These are phyloP conservation scores for Cryphonectria radicalis DNA, from an alignment of 2,329 filamentous ascomycete genomes.

Conservation along the genomic window DNA sequence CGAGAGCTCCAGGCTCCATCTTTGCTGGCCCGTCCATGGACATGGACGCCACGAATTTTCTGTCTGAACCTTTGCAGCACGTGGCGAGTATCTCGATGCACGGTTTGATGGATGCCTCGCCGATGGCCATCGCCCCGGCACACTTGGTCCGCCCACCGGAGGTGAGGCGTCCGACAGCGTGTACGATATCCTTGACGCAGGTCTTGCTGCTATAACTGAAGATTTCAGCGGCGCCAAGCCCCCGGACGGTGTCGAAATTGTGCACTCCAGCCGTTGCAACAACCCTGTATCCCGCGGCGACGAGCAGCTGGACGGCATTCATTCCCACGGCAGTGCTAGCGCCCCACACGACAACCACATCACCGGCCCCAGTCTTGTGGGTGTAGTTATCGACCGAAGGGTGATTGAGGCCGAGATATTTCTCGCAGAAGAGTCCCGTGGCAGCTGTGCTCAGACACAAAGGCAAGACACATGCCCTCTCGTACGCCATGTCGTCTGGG, in stretches of 20 bases:
- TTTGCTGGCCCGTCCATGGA: constrained; percentile 8
- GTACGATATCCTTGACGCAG: constrained; percentile 37
- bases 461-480: constrained; percentile 36
- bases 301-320: constrained; percentile 51
- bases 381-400: constrained; percentile 13
- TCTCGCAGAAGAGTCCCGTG: constrained; percentile 34
- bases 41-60: constrained; percentile 31
- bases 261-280: constrained; percentile 44
- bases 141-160: constrained; percentile 26
- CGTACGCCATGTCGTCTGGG: constrained; percentile 35
- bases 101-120: constrained; percentile 24
- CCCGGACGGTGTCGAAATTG: constrained; percentile 45
- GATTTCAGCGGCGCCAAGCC: constrained; percentile 45
- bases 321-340: constrained; percentile 52
- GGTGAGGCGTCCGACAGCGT: constrained; percentile 24
- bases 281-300: constrained; percentile 49
- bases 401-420: constrained; percentile 31
- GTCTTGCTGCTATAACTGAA: constrained; percentile 47
- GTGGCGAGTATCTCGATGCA: constrained; percentile 32
- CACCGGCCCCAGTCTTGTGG: neutral
- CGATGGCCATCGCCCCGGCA: constrained; percentile 33
- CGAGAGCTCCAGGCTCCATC: neutral
- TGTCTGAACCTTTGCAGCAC: constrained; percentile 8
- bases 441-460: constrained; percentile 38
- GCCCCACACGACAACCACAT: constrained; percentile 42